Conservation (phyloP, 2,329 filamentous ascomycete species). For the Elsinoe necatrix region DNA sequence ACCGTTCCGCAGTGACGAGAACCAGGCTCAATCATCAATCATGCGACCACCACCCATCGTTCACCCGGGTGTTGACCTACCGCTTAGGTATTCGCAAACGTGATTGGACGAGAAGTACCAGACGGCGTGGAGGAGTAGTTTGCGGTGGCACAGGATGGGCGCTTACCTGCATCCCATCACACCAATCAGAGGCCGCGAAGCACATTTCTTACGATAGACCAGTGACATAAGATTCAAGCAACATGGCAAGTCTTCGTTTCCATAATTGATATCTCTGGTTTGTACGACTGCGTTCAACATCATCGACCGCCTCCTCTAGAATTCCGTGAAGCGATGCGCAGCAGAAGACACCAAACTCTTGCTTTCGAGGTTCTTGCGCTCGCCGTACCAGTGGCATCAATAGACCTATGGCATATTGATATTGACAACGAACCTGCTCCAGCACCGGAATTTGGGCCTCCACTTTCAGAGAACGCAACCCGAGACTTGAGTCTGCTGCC, state of each 20-base stretch:
- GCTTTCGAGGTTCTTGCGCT: neutral
- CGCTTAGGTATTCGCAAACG: no score
- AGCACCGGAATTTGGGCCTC: conserved; percentile 52
- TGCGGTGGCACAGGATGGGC: neutral
- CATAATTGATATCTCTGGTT: neutral
- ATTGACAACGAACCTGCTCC: conserved; percentile 52
- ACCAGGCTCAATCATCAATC: no score
- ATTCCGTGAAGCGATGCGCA: neutral
- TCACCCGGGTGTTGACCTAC: no score
- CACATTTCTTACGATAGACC: neutral
- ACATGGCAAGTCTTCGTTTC: neutral
- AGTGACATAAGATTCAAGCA: conserved; percentile 1
- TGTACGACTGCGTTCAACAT: neutral
- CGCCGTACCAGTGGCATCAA: neutral
- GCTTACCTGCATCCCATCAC: conserved; percentile 10
- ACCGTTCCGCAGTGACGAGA: no score
- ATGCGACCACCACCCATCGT: no score
- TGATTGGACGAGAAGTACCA: neutral
- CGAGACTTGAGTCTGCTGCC: conserved; percentile 61
- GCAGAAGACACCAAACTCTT: neutral
- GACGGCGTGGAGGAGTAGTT: neutral
- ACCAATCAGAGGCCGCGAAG: conserved; percentile 5
- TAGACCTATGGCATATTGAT: conserved; percentile 32
- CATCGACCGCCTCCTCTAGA: neutral
- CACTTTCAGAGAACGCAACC: conserved; percentile 50